phyloP scores from a whole-genome alignment of 441 rosid genomes.

The Erodium chrysanthum region DNA sequence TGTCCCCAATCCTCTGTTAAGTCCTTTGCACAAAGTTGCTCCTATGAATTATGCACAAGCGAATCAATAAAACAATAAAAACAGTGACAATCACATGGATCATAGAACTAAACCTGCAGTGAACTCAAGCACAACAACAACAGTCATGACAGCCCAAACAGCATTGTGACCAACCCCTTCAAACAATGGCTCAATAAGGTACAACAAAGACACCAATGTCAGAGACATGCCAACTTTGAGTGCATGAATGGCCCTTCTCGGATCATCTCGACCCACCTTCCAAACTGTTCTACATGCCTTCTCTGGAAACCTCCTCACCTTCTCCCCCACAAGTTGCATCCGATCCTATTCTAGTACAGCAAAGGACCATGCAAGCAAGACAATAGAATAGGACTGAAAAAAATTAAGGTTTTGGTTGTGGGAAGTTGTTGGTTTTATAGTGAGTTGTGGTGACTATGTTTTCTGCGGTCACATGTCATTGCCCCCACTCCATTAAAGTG shows the following conservation, averaged over 20 bases:
- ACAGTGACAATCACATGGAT: not conserved
- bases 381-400: not conserved
- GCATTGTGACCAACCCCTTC: constrained; percentile 54
- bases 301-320: constrained; percentile 28
- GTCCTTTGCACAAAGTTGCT: constrained; percentile 78
- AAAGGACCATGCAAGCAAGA: not conserved
- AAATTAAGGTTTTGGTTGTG: not conserved
- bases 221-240: constrained; percentile 64
- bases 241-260: constrained; percentile 61
- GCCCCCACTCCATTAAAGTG: constrained; percentile 1
- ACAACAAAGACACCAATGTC: constrained; percentile 53
- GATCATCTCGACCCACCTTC: constrained; percentile 65
- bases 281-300: constrained; percentile 27
- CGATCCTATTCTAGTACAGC: not conserved
- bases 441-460: not conserved
- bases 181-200: constrained; percentile 53
- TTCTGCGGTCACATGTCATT: not conserved
- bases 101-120: constrained; percentile 45
- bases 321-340: constrained; percentile 20
- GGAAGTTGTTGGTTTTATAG: constrained; percentile 2
- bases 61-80: not conserved
- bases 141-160: constrained; percentile 93
- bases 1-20: constrained; percentile 78
- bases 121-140: constrained; percentile 82
- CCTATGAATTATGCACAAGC: constrained; percentile 24